Percentiles rank a stretch among this genome's conserved stretches.
These are phyloP conservation scores for Isoetes engelmannii DNA, from an alignment of 83 land plant genomes.

Conservation along the genomic window DNA sequence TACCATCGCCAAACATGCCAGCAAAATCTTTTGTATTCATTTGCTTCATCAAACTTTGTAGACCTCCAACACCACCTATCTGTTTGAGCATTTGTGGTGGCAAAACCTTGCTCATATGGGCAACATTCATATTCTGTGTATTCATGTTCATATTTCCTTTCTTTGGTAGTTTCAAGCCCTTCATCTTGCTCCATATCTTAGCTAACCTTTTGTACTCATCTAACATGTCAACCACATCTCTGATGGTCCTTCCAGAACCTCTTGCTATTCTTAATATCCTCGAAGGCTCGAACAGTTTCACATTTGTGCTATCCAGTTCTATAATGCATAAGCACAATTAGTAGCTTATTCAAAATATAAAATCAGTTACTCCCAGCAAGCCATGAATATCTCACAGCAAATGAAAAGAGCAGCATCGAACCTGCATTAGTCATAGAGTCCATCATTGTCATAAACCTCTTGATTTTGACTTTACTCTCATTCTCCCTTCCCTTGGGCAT, in stretches of 20 bases:
- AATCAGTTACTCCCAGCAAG: neutral
- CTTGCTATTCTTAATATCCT: constrained; percentile 78
- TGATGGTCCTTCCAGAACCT: constrained; percentile 61
- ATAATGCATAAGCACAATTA: constrained; percentile 17
- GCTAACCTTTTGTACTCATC: constrained; percentile 92
- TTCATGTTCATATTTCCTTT: constrained; percentile 96
- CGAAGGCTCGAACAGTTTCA: constrained; percentile 72
- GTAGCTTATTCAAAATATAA: neutral
- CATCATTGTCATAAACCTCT: constrained; percentile 98
- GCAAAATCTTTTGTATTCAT: constrained; percentile 72
- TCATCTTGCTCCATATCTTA: constrained; percentile 98
- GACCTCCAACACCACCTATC: constrained; percentile 87
- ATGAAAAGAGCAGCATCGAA: constrained; percentile 11
- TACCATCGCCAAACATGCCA: constrained; percentile 73
- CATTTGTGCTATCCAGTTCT: constrained; percentile 91
- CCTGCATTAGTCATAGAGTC: constrained; percentile 98
- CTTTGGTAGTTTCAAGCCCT: constrained; percentile 95
- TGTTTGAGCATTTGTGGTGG: constrained; percentile 95
- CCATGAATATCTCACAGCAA: neutral
- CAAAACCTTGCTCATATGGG: constrained; percentile 91
- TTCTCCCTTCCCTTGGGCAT: constrained; percentile 97
- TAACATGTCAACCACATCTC: constrained; percentile 79
- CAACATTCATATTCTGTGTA: constrained; percentile 89
- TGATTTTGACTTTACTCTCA: constrained; percentile 86
- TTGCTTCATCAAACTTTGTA: constrained; percentile 94